phyloP scores from a whole-genome alignment of 768 basidiomycete species.

The Tulasnella sp. region DNA sequence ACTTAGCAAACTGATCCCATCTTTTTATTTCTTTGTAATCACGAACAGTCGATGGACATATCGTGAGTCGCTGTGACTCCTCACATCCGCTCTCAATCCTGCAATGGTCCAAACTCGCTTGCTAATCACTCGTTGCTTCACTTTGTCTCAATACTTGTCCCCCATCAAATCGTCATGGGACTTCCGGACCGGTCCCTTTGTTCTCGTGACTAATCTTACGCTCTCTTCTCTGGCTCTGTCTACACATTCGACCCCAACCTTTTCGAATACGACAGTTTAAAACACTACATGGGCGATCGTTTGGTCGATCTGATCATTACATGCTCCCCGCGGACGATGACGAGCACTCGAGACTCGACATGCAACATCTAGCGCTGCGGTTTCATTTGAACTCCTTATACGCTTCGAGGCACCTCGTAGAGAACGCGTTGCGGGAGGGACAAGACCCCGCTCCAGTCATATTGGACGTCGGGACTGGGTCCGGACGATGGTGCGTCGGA shows the following conservation, averaged over 20 bases:
- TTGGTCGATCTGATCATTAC: not conserved
- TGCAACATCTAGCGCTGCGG: not conserved
- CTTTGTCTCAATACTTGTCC: not conserved
- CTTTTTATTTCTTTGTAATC: not conserved
- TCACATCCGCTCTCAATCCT: not conserved
- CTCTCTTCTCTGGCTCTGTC: not conserved
- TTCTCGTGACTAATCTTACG: not conserved
- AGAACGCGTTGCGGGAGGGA: not conserved
- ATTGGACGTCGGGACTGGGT: slow-evolving; percentile 6
- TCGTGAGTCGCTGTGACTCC: not conserved
- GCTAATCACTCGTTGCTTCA: not conserved
- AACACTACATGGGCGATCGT: not conserved
- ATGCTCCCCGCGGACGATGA: slow-evolving; percentile 6
- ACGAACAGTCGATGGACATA: not conserved
- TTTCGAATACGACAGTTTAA: not conserved
- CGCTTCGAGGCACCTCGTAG: not conserved
- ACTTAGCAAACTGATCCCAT: not conserved
- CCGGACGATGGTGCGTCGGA: not conserved
- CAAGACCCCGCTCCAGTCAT: not conserved
- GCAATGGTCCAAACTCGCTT: not conserved
- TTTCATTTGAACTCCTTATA: not conserved
- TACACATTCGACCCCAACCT: not conserved
- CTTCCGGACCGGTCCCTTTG: not conserved
- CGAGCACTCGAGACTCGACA: slow-evolving; percentile 2
- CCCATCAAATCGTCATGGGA: not conserved